Conservation (phyloP, 2,329 filamentous ascomycete species). For the Hymenoscyphus repandus region DNA sequence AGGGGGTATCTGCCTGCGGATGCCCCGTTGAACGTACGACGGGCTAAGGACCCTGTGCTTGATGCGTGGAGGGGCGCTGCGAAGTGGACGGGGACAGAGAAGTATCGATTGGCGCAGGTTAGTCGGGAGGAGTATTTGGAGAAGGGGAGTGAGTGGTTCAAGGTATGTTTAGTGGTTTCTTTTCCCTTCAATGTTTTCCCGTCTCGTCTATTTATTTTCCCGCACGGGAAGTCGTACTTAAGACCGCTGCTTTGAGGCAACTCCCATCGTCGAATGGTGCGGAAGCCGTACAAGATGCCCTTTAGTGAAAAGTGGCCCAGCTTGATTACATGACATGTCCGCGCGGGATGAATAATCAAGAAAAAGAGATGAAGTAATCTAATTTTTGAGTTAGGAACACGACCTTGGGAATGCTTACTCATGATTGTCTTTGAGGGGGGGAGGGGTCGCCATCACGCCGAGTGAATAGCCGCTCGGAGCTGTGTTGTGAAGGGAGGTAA, state of each 20-base stretch:
- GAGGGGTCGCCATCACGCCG: no score
- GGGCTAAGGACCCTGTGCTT: conserved; percentile 68
- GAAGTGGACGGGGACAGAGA: conserved; percentile 63
- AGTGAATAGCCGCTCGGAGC: no score
- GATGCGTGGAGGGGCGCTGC: conserved; percentile 96
- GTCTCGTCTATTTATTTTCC: not conserved
- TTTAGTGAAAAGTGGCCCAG: not conserved
- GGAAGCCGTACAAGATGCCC: no score
- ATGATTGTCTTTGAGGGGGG: not conserved
- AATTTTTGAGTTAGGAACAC: conserved; percentile 47
- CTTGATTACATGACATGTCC: not conserved
- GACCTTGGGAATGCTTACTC: conserved; percentile 57
- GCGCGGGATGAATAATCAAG: not conserved
- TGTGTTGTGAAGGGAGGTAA: no score
- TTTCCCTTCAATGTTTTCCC: not conserved
- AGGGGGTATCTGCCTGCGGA: conserved; percentile 66
- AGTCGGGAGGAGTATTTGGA: conserved; percentile 81
- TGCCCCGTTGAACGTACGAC: conserved; percentile 62
- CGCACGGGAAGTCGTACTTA: not conserved
- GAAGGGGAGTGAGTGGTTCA: conserved; percentile 91
- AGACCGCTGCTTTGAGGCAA: no score
- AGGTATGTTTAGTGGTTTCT: conserved; percentile 42
- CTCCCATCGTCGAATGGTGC: no score
- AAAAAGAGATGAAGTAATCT: not conserved
- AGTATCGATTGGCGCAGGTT: conserved; percentile 61